phyloP scores from a whole-genome alignment of 2,329 filamentous ascomycete genomes.

The Ceratocystis smalleyi region DNA sequence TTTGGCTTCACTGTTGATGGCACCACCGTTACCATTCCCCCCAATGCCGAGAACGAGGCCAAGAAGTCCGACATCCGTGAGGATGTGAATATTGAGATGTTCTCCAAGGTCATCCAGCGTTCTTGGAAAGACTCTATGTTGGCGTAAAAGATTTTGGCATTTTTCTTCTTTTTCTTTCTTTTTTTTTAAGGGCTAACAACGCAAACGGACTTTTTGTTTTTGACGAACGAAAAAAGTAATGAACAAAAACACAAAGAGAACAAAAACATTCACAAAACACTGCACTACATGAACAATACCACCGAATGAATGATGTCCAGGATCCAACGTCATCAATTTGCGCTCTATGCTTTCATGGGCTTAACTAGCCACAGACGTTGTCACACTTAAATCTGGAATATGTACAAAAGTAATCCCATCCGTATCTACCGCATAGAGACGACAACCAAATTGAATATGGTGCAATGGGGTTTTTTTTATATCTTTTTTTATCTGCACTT shows the following conservation, averaged over 20 bases:
- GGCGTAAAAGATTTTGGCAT: slow-evolving; percentile 9
- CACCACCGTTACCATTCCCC: slow-evolving; percentile 57
- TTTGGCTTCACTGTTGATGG: slow-evolving; percentile 71
- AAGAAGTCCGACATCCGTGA: slow-evolving; percentile 91
- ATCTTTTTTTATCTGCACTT: not conserved
- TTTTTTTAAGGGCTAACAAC: slow-evolving; percentile 8
- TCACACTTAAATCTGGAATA: not conserved
- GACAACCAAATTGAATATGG: not conserved
- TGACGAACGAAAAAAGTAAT: slow-evolving; percentile 13
- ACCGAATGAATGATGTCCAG: too few relatives aligned
- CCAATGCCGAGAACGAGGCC: slow-evolving; percentile 95
- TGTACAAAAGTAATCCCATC: not conserved
- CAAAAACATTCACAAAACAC: slow-evolving; percentile 5
- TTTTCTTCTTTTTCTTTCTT: slow-evolving; percentile 11
- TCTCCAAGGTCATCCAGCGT: slow-evolving; percentile 62
- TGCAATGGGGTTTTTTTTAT: not conserved
- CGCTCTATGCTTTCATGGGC: not conserved
- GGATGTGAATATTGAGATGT: slow-evolving; percentile 83
- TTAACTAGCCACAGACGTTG: not conserved
- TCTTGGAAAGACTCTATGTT: slow-evolving; percentile 56
- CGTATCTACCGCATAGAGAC: not conserved
- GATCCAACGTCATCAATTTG: not conserved
- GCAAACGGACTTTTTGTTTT: slow-evolving; percentile 6
- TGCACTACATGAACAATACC: not conserved
- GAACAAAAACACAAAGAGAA: slow-evolving; percentile 14